A percentile compares a stretch with the other conserved stretches of the same genome.
These are phyloP conservation scores for Peronospora belbahrii DNA, from an alignment of 352 stramenopile genomes.

Conservation along the genomic window DNA sequence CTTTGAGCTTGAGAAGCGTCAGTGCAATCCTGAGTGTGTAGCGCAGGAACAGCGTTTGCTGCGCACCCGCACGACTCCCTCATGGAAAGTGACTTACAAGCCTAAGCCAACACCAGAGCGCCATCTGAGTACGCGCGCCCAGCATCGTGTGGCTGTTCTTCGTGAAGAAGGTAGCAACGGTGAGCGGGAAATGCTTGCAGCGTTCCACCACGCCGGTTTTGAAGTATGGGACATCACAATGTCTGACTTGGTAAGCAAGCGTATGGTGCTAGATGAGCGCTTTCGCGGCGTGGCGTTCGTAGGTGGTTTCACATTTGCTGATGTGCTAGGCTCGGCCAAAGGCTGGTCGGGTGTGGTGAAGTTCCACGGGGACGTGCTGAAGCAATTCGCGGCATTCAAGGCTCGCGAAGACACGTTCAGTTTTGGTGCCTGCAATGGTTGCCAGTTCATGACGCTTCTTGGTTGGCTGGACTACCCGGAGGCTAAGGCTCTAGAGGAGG, in stretches of 20 bases:
- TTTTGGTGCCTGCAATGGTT: slow-evolving; percentile 99
- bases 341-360: slow-evolving; percentile 97
- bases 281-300: slow-evolving; percentile 98
- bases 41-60: slow-evolving; percentile 90
- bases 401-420: slow-evolving; percentile 96
- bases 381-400: slow-evolving; percentile 96
- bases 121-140: slow-evolving; percentile 63
- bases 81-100: slow-evolving; percentile 88
- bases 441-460: slow-evolving; percentile 98
- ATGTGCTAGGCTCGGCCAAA: slow-evolving; percentile 98
- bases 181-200: slow-evolving; percentile 97
- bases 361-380: slow-evolving; percentile 92
- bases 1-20: slow-evolving; percentile 96
- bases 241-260: slow-evolving; percentile 91
- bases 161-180: slow-evolving; percentile 98
- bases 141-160: slow-evolving; percentile 94
- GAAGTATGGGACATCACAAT: slow-evolving; percentile 98
- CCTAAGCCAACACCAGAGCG: slow-evolving; percentile 77
- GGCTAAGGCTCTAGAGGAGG: slow-evolving; percentile 39
- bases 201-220: slow-evolving; percentile 96
- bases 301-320: slow-evolving; percentile 98
- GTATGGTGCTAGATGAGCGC: slow-evolving; percentile 85
- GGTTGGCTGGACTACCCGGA: slow-evolving; percentile 90
- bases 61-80: slow-evolving; percentile 73
- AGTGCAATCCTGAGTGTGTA: slow-evolving; percentile 95